phyloP scores from a whole-genome alignment of 2,329 filamentous ascomycete genomes.

The Verticillium albo-atrum region DNA sequence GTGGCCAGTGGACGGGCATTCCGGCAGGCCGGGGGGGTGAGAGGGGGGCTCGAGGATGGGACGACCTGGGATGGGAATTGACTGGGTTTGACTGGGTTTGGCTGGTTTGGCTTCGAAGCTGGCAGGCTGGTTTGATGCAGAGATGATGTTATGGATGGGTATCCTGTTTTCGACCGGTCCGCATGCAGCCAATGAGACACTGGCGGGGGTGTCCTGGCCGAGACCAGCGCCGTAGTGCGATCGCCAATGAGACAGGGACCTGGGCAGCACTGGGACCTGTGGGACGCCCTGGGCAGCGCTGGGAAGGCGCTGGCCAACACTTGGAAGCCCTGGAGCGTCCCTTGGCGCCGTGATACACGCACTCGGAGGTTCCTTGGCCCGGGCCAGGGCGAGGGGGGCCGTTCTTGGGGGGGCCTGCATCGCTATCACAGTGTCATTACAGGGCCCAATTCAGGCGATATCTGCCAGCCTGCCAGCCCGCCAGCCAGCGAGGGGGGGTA shows the following conservation, averaged over 20 bases:
- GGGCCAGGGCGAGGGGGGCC: neutral
- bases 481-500: too few species aligned
- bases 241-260: slow-evolving; percentile 1
- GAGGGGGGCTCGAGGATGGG: neutral
- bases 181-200: slow-evolving; percentile 3
- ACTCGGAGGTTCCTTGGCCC: neutral
- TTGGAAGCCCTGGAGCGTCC: too few species aligned
- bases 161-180: slow-evolving; percentile 2
- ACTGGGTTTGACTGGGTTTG: neutral
- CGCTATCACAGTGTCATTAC: too few species aligned
- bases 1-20: neutral
- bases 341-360: too few species aligned
- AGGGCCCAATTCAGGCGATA: too few species aligned
- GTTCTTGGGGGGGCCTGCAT: neutral
- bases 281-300: too few species aligned
- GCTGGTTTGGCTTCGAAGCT: too few species aligned
- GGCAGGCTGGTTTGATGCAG: slow-evolving; percentile 1
- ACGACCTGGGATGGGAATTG: slow-evolving; percentile 2
- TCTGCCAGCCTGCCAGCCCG: neutral
- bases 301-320: too few species aligned
- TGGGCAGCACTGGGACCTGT: neutral
- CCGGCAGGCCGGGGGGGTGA: neutral
- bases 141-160: slow-evolving; percentile 2
- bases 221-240: neutral
- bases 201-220: neutral